A percentile compares a stretch with the other conserved stretches of the same genome.
Conservation (phyloP, 2,329 filamentous ascomycete species). For the Ceratocystiopsis minuta region DNA sequence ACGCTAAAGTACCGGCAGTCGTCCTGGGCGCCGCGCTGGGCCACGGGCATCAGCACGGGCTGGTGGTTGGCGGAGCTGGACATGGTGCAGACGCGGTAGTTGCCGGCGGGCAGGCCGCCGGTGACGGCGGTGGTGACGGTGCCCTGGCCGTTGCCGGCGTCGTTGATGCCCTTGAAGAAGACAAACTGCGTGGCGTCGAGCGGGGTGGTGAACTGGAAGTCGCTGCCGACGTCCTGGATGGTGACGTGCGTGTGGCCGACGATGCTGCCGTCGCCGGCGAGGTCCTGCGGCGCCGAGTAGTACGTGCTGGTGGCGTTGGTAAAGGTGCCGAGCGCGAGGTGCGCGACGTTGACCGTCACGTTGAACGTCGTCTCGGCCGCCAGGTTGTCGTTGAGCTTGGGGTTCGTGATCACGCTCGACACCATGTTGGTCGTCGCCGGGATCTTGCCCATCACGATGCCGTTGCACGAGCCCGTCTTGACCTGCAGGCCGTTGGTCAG, state of each 20-base stretch:
- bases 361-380: conserved; percentile 30
- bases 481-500: conserved; percentile 45
- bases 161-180: conserved; percentile 53
- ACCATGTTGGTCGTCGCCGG: conserved; percentile 38
- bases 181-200: conserved; percentile 35
- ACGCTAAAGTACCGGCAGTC: conserved; percentile 45
- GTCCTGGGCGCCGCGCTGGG: conserved; percentile 48
- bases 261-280: conserved; percentile 30
- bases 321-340: conserved; percentile 39
- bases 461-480: conserved; percentile 43
- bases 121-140: conserved; percentile 33
- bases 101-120: conserved; percentile 40
- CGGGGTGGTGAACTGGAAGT: conserved; percentile 30
- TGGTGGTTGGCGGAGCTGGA: conserved; percentile 46
- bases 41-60: conserved; percentile 47
- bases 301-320: conserved; percentile 42
- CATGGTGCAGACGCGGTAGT: conserved; percentile 50
- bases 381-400: conserved; percentile 32
- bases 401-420: conserved; percentile 34
- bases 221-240: conserved; percentile 35
- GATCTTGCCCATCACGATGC: conserved; percentile 44
- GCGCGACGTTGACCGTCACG: conserved; percentile 32
- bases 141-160: conserved; percentile 37
- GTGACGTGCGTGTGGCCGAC: conserved; percentile 45
- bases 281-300: conserved; percentile 40